phyloP scores from a whole-genome alignment of 805 yeast genomes.

The Wickerhamiella qilinensis region DNA sequence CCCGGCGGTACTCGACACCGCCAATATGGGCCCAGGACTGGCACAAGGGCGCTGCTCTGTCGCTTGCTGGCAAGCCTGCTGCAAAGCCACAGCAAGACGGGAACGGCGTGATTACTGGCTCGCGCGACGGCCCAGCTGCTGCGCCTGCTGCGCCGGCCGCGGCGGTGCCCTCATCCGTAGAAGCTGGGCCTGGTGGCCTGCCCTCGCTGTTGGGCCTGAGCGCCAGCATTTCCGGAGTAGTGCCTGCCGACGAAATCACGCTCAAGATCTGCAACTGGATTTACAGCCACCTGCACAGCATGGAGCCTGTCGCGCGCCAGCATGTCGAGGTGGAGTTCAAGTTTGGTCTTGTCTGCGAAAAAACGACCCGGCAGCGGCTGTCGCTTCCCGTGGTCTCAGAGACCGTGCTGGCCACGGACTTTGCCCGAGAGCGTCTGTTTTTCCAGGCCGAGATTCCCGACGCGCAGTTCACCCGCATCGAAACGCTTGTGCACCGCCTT shows the following conservation, averaged over 20 bases:
- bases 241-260: constrained; percentile 66
- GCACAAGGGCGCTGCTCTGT: too few relatives aligned
- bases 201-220: constrained; percentile 9
- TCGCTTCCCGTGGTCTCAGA: constrained; percentile 21
- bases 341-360: constrained; percentile 19
- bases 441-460: constrained; percentile 19
- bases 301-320: constrained; percentile 14
- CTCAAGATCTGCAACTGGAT: constrained; percentile 80
- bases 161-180: neutral
- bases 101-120: neutral
- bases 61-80: neutral
- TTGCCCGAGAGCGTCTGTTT: constrained; percentile 13
- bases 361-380: constrained; percentile 16
- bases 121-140: neutral
- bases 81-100: neutral
- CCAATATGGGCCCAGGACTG: too few relatives aligned
- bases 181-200: neutral
- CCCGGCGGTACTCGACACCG: too few relatives aligned
- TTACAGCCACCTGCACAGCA: constrained; percentile 48
- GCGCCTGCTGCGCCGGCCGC: neutral
- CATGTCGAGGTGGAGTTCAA: constrained; percentile 32
- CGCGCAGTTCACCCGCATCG: constrained; percentile 14
- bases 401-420: constrained; percentile 18
- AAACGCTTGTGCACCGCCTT: constrained; percentile 2
- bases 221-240: constrained; percentile 52